phyloP scores from a whole-genome alignment of 1,284 basidiomycete genomes.

The Agroathelia rolfsii region DNA sequence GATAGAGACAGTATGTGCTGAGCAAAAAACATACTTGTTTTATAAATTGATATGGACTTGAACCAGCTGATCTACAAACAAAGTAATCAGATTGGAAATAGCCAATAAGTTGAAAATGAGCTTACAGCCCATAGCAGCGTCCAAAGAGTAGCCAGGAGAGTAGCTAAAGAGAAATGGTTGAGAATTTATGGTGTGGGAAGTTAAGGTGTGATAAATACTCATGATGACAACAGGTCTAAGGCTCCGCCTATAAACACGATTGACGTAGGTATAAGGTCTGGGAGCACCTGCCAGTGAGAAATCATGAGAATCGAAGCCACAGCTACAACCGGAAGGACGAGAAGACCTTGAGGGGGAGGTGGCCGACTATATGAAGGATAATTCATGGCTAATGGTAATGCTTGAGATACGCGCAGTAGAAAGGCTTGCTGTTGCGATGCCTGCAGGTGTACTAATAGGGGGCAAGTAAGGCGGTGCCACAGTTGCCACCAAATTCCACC shows the following conservation, averaged over 20 bases:
- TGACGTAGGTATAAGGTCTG: constrained; percentile 50
- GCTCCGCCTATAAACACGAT: constrained; percentile 40
- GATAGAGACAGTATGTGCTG: not conserved
- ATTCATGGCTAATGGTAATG: too few relatives aligned
- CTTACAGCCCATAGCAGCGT: constrained; percentile 48
- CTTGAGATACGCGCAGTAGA: too few relatives aligned
- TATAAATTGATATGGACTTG: constrained; percentile 38
- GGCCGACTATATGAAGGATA: too few relatives aligned
- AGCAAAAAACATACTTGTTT: constrained; percentile 30
- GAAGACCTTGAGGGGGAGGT: constrained; percentile 27
- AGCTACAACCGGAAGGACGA: too few relatives aligned
- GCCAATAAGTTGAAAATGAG: constrained; percentile 6
- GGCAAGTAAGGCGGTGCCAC: too few relatives aligned
- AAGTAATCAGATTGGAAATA: constrained; percentile 2
- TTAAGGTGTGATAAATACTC: too few relatives aligned
- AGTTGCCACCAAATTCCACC: too few relatives aligned
- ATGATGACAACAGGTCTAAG: constrained; percentile 47
- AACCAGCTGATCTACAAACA: constrained; percentile 45
- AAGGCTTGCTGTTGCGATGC: too few relatives aligned
- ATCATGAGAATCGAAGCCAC: too few relatives aligned
- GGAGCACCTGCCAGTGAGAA: constrained; percentile 34
- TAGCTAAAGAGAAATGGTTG: constrained; percentile 25
- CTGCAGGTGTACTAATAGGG: too few relatives aligned
- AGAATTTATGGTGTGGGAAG: too few relatives aligned
- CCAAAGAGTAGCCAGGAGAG: constrained; percentile 44